Evolutionary conservation across 495 filamentous ascomycete genomes (phyloP), one percentile per base, ranked within the genome.

Genomic region (Penicillium flavigenum): DNA sequence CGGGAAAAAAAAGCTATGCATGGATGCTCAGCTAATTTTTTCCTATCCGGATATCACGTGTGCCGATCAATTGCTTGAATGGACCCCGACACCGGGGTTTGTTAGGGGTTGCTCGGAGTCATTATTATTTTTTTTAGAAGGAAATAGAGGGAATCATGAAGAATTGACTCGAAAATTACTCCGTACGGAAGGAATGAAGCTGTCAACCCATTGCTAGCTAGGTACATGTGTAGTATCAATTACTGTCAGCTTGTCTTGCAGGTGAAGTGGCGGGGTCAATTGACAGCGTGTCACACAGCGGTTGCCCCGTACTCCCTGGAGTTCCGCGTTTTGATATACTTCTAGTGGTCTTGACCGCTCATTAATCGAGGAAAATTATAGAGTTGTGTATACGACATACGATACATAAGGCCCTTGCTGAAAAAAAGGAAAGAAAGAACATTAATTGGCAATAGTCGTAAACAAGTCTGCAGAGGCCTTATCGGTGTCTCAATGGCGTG

Each of bases 401-500:
- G 17, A 20, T 20, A 20, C 32, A 48, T 10, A 48, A 4, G 27
- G 5, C 27, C 27, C 26, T 31, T 32, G 14, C 46, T 48, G 27
- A 48, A 48, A 48, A 20, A 14, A 19, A 47, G 10, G n/a, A 32
- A 48, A 1, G 9, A 32, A 48, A 26, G 2, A 12, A 27, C 9
- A 47, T 9, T 31, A 31, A 47, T 47, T 17, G 27, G n/a, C 26
- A 47, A 31, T 6, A 47, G 27, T 47, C 16, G 45, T 47, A 47
- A 47, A 47, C 16, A 12, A 31, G 27, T n/a, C 27, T 17, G 9
- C 45, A 47, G 46, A 32, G 46, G 29, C 1, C 51, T 53, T 53
- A 53, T 53, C 51, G 27, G 4, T 34, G 51, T 42, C 31, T 32
- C 20, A 55, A 55, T 55, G 53, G 53, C 53, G 53, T 55, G 53